Evolutionary conservation across 2,329 filamentous ascomycete genomes (phyloP).

Genomic region (Diaporthe sp.): DNA sequence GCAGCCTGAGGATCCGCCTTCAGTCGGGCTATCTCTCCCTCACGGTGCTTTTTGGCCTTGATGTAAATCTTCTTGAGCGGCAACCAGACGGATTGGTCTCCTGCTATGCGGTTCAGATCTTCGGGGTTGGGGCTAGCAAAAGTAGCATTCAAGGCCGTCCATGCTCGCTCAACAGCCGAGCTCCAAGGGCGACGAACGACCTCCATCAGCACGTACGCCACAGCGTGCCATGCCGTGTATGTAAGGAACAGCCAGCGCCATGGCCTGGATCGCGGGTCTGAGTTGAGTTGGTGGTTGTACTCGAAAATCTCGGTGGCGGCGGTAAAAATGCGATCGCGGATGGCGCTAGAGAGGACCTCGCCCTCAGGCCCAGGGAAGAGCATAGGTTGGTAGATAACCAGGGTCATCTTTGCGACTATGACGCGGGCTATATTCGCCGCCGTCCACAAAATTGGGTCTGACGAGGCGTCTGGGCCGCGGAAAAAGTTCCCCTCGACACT

Average conservation of each 20-base stretch:
- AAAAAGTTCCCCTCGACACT: constrained; percentile 66
- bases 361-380: constrained; percentile 52
- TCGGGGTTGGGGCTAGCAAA: constrained; percentile 47
- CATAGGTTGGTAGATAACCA: constrained; percentile 64
- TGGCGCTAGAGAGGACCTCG: constrained; percentile 45
- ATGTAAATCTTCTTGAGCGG: constrained; percentile 65
- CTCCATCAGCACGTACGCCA: constrained; percentile 66
- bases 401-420: constrained; percentile 64
- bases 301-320: constrained; percentile 66
- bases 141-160: constrained; percentile 43
- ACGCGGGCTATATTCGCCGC: constrained; percentile 59
- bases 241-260: constrained; percentile 71
- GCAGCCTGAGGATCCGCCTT: constrained; percentile 60
- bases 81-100: constrained; percentile 61
- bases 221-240: constrained; percentile 69
- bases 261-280: constrained; percentile 57
- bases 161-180: constrained; percentile 43
- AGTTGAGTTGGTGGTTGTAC: constrained; percentile 64
- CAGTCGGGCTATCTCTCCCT: constrained; percentile 60
- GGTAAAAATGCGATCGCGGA: constrained; percentile 53
- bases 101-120: constrained; percentile 56
- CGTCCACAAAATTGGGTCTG: constrained; percentile 61
- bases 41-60: constrained; percentile 62
- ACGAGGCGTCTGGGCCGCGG: constrained; percentile 57
- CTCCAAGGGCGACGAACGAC: constrained; percentile 56